Evolutionary conservation across 768 basidiomycete species (phyloP).

Genomic region (Cyathus striatus): DNA sequence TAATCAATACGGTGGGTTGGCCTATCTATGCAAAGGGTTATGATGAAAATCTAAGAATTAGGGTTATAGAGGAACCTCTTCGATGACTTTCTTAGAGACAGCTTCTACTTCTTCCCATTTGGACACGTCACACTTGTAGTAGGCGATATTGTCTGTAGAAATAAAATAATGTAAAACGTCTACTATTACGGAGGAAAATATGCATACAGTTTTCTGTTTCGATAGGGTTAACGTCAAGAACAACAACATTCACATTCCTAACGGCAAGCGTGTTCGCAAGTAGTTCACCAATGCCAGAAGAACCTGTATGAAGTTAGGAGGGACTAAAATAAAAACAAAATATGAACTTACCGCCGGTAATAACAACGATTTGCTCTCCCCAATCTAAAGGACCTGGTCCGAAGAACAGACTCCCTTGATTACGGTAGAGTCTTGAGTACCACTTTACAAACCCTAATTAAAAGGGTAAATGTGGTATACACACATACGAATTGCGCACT

Average conservation of each 20-base stretch:
- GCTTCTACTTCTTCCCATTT: constrained; percentile 81
- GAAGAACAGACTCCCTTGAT: constrained; percentile 62
- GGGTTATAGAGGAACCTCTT: constrained; percentile 54
- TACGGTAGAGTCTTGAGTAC: constrained; percentile 70
- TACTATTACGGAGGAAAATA: constrained; percentile 1
- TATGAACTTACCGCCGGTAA: constrained; percentile 74
- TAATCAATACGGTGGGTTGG: constrained; percentile 84
- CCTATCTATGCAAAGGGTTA: constrained; percentile 58
- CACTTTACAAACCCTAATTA: constrained; percentile 61
- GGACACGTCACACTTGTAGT: constrained; percentile 90
- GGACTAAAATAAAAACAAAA: neutral
- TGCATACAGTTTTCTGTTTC: constrained; percentile 69
- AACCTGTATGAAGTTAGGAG: constrained; percentile 39
- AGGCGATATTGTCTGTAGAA: constrained; percentile 65
- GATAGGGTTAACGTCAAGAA: constrained; percentile 80
- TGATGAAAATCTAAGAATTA: neutral
- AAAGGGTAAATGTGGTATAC: constrained; percentile 3
- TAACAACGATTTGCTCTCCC: constrained; percentile 83
- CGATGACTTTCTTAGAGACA: constrained; percentile 64
- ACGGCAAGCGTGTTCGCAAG: constrained; percentile 84
- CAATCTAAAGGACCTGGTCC: constrained; percentile 66
- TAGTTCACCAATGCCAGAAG: constrained; percentile 86
- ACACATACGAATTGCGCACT: constrained; percentile 22
- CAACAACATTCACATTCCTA: constrained; percentile 76
- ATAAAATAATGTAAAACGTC: neutral